Evolutionary conservation across 2,329 filamentous ascomycete genomes (phyloP).

Genomic region (Graphilbum fragrans): DNA sequence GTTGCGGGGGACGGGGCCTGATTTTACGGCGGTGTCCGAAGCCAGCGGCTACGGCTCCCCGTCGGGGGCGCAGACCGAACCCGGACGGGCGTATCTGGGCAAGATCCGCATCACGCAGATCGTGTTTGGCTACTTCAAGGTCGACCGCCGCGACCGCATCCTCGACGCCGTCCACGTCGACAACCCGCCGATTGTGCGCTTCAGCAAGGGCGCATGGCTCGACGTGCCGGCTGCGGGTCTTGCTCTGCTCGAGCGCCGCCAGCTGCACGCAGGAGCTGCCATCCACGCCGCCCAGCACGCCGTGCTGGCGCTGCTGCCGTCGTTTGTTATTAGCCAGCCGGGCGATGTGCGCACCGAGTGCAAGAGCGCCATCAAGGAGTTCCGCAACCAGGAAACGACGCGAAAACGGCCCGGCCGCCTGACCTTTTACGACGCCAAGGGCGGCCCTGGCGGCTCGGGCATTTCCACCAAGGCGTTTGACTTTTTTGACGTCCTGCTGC

Average conservation of each 20-base stretch:
- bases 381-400: constrained; percentile 33
- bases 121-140: constrained; percentile 94
- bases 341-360: constrained; percentile 93
- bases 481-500: constrained; percentile 68
- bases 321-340: constrained; percentile 79
- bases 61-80: constrained; percentile 22
- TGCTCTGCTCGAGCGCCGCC: constrained; percentile 59
- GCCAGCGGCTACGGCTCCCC: neutral
- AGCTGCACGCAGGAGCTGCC: constrained; percentile 72
- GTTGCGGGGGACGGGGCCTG: constrained; percentile 16
- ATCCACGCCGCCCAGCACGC: constrained; percentile 96
- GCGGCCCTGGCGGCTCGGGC: constrained; percentile 69
- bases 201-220: constrained; percentile 88
- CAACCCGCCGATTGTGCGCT: constrained; percentile 77
- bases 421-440: constrained; percentile 93
- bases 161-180: constrained; percentile 88
- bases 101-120: constrained; percentile 74
- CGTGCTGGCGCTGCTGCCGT: constrained; percentile 74
- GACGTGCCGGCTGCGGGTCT: constrained; percentile 74
- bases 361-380: constrained; percentile 80
- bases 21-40: constrained; percentile 26
- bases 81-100: constrained; percentile 70
- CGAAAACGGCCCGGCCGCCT: constrained; percentile 77
- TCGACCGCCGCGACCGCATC: constrained; percentile 76
- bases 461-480: constrained; percentile 92